Evolutionary conservation across 805 yeast genomes (phyloP), one percentile per base, ranked within the genome.

Genomic region (Wickerhamomyces hampshirensis): DNA sequence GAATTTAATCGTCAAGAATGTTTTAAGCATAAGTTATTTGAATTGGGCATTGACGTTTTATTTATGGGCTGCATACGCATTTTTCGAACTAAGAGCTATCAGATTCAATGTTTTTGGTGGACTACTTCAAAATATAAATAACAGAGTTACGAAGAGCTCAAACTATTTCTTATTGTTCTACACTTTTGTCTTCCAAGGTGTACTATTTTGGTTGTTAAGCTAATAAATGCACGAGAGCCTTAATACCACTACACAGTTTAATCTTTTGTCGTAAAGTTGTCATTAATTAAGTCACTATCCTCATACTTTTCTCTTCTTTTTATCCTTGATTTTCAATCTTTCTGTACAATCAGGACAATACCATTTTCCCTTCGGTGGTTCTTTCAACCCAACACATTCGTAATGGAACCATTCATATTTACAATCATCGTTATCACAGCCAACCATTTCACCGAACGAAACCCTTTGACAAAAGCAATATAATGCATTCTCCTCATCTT

Each of bases 371-470:
- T 79, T 77, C 3, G 98, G 98, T 5, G 95, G 96, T 34, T 78
- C 80, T 14, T 78, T 80, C 41, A 91, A 66, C 1, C 95, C 95
- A 28, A 91, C 96, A 66, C 98, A 93, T 38, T 80, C 82, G 70
- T 89, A 91, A 60, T 93, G 98, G 63, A 91, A 91, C 98, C 98
- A 91, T 57, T 87, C 96, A 46, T 70, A 79, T 54, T 79, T 76
- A 66, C 98, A 93, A 49, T 82, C 79, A 17, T 82, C 83, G 44
- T 87, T 84, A 56, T 91, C 98, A 62, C 98, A 91, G 0, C 93
- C 97, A 47, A 91, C 86, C 98, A 91, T 91, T 51, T 81, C 86
- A 17, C 98, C 98, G 61, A 82, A 86, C 0, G 97, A 88, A 0
- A 84, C 94, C 48, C 89, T 87, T 55, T 87, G 94, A 56, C 98